Conservation (phyloP, 1,139 yeast genomes). For the Casaregolazyma suthepensis region DNA sequence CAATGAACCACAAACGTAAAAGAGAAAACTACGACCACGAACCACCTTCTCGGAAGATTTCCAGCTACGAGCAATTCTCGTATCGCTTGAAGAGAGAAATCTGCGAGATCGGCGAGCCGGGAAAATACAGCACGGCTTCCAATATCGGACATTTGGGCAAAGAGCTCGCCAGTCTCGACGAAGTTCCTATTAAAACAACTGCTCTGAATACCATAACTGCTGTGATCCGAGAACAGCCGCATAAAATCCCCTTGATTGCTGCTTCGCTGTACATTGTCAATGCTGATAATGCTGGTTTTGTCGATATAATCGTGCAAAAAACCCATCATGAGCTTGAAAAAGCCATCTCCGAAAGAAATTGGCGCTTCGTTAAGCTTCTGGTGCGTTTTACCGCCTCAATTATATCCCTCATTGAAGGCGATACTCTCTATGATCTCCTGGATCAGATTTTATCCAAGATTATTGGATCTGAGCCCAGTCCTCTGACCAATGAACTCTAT, state of each 20-base stretch:
- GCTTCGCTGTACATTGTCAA: constrained; percentile 67
- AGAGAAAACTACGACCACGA: constrained; percentile 6
- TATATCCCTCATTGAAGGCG: constrained; percentile 51
- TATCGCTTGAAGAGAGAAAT: constrained; percentile 16
- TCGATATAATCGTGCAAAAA: constrained; percentile 63
- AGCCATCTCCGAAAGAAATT: constrained; percentile 44
- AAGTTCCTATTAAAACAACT: constrained; percentile 54
- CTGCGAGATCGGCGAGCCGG: constrained; percentile 31
- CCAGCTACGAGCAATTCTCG: neutral
- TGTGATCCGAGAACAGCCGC: constrained; percentile 81
- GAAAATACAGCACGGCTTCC: constrained; percentile 21
- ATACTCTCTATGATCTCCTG: constrained; percentile 47
- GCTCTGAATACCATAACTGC: constrained; percentile 62
- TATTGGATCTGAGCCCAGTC: constrained; percentile 42
- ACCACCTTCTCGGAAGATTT: constrained; percentile 1
- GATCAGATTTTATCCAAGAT: constrained; percentile 47
- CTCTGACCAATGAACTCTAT: constrained; percentile 61
- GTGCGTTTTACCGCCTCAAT: constrained; percentile 65
- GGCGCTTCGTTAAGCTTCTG: constrained; percentile 65
- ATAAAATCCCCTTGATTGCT: constrained; percentile 67
- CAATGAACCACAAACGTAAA: constrained; percentile 1
- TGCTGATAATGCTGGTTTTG: constrained; percentile 59
- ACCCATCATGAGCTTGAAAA: constrained; percentile 58
- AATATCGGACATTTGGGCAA: constrained; percentile 49
- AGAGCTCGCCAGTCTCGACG: constrained; percentile 53